Percentiles rank a stretch among this genome's conserved stretches.
Conservation (phyloP, 2,329 filamentous ascomycete genomes). For the Sporothrix variecibatus region DNA sequence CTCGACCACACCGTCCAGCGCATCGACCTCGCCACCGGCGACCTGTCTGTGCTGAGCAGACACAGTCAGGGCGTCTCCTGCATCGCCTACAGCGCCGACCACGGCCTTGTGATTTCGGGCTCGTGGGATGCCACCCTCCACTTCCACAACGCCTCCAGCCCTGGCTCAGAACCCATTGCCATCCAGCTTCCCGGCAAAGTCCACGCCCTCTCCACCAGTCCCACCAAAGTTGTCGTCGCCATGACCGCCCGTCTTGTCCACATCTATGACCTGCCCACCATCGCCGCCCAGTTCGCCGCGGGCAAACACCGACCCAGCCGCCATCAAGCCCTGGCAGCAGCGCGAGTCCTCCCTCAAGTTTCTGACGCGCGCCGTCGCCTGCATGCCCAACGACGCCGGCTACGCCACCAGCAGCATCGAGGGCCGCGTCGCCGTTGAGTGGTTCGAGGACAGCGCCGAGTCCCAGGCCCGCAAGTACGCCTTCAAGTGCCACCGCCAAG, state of each 20-base stretch:
- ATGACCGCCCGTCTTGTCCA: conserved; percentile 93
- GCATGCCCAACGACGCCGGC: conserved; percentile 94
- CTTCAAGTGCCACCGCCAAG: conserved; percentile 95
- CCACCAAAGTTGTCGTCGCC: conserved; percentile 84
- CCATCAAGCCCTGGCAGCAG: conserved; percentile 82
- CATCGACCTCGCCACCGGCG: conserved; percentile 70
- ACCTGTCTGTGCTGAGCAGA: conserved; percentile 73
- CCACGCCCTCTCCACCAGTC: conserved; percentile 78
- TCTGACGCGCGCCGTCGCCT: conserved; percentile 88
- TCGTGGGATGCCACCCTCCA: conserved; percentile 94
- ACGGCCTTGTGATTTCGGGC: conserved; percentile 81
- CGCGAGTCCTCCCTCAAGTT: conserved; percentile 94
- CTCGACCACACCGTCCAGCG: conserved; percentile 83
- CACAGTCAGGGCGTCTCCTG: conserved; percentile 80
- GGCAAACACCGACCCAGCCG: conserved; percentile 45
- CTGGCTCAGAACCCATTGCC: conserved; percentile 50
- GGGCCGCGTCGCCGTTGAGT: conserved; percentile 93
- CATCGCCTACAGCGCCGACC: conserved; percentile 76
- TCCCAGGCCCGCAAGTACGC: conserved; percentile 94
- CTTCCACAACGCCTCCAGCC: conserved; percentile 65
- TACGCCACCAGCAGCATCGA: conserved; percentile 94
- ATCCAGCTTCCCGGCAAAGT: conserved; percentile 81
- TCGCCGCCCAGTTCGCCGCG: conserved; percentile 58
- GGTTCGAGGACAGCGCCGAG: conserved; percentile 88
- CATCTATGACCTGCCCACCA: conserved; percentile 83